These are phyloP conservation scores for Ogataea chonburiensis DNA, from an alignment of 805 yeast genomes.

Conservation along the genomic window DNA sequence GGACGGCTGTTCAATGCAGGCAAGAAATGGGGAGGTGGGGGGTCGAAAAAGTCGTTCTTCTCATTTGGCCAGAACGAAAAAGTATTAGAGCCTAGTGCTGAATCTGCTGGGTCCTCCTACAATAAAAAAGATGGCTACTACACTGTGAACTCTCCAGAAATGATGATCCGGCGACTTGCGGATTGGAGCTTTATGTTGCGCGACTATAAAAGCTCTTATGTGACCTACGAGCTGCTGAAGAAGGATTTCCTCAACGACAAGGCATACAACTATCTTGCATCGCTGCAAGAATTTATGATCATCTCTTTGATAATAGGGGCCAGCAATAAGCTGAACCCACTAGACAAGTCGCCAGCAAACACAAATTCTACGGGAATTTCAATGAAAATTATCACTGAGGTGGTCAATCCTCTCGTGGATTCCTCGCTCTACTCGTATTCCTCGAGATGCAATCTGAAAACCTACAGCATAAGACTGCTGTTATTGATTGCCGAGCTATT, in stretches of 20 bases:
- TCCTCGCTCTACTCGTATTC: conserved; percentile 71
- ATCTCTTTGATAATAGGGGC: conserved; percentile 63
- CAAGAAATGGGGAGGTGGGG: conserved; percentile 48
- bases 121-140: conserved; percentile 57
- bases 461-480: conserved; percentile 68
- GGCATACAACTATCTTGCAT: conserved; percentile 78
- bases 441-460: conserved; percentile 66
- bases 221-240: conserved; percentile 77
- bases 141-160: conserved; percentile 62
- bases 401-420: conserved; percentile 62
- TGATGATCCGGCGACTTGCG: conserved; percentile 75
- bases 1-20: conserved; percentile 67
- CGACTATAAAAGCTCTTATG: conserved; percentile 80
- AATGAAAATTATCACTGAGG: conserved; percentile 50
- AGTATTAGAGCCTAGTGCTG: conserved; percentile 3
- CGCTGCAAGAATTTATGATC: conserved; percentile 87
- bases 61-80: conserved; percentile 29
- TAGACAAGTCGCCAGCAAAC: conserved; percentile 29
- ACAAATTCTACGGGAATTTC: conserved; percentile 33
- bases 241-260: conserved; percentile 75
- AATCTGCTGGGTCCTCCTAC: conserved; percentile 32
- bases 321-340: conserved; percentile 45
- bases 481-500: conserved; percentile 71
- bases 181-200: conserved; percentile 92
- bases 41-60: conserved; percentile 33